A percentile compares a stretch with the other conserved stretches of the same genome.
Evolutionary conservation across 768 basidiomycete species (phyloP).

Genomic region (Exsudoporus frostii): DNA sequence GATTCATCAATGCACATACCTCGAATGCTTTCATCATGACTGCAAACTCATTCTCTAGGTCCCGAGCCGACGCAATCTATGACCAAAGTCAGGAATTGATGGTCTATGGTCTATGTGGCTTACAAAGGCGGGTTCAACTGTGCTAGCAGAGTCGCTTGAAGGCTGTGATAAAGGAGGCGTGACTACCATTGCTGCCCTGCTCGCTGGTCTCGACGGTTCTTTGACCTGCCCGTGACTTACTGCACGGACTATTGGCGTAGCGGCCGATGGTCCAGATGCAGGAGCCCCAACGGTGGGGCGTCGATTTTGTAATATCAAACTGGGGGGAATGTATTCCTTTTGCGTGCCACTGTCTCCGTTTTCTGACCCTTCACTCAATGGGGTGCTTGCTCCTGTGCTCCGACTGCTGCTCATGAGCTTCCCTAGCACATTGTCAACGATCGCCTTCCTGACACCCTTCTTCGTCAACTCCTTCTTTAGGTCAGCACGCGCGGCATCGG

Average conservation of each 20-base stretch:
- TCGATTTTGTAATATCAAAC: conserved; percentile 54
- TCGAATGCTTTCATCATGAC: conserved; percentile 79
- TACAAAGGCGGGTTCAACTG: conserved; percentile 69
- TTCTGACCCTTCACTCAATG: conserved; percentile 59
- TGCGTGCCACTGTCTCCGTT: conserved; percentile 36
- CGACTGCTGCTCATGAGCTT: conserved; percentile 52
- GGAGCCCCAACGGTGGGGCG: conserved; percentile 42
- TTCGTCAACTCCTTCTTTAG: conserved; percentile 89
- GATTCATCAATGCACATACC: conserved; percentile 37
- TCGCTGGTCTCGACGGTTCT: conserved; percentile 53
- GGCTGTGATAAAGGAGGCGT: conserved; percentile 43
- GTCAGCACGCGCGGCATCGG: conserved; percentile 86
- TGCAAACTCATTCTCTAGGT: conserved; percentile 83
- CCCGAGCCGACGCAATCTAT: conserved; percentile 82
- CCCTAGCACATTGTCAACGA: conserved; percentile 74
- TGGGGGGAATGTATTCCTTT: conserved; percentile 75
- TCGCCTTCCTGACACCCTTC: conserved; percentile 83
- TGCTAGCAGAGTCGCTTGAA: conserved; percentile 39
- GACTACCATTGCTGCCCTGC: conserved; percentile 50
- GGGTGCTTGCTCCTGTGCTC: conserved; percentile 39
- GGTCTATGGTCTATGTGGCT: conserved; percentile 24
- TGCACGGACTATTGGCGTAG: conserved; percentile 38
- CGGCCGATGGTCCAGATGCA: conserved; percentile 24
- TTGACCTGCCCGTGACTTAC: conserved; percentile 49
- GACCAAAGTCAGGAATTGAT: not conserved